phyloP scores from a whole-genome alignment of 495 filamentous ascomycete genomes.

The Zalerion maritima region DNA sequence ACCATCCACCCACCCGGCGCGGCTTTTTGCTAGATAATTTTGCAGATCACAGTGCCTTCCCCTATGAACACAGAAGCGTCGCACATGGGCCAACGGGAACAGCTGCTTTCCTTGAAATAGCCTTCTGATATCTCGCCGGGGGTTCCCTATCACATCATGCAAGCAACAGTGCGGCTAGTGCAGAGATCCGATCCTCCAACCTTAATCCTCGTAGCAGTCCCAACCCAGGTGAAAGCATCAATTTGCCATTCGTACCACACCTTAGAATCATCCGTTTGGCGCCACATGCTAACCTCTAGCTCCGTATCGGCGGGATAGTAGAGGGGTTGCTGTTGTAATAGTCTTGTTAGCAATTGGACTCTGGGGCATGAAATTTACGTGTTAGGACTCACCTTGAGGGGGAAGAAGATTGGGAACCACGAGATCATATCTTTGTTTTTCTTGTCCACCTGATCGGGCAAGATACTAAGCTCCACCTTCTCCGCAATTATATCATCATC shows the following conservation, averaged over 20 bases:
- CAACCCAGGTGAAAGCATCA: constrained; percentile 56
- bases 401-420: constrained; percentile 99
- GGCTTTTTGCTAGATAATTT: too few species aligned
- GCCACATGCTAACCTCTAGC: constrained; percentile 83
- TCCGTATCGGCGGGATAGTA: constrained; percentile 75
- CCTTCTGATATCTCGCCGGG: too few species aligned
- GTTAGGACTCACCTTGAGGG: constrained; percentile 57
- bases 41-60: too few species aligned
- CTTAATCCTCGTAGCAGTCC: constrained; percentile 50
- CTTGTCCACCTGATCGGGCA: constrained; percentile 77
- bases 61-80: too few species aligned
- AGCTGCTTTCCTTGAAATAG: too few species aligned
- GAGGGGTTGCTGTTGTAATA: constrained; percentile 51
- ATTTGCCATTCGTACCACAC: constrained; percentile 99
- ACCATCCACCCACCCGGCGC: too few species aligned
- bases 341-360: constrained; percentile 1
- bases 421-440: constrained; percentile 96
- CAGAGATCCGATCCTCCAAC: constrained; percentile 73
- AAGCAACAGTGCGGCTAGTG: constrained; percentile 79
- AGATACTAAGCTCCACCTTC: constrained; percentile 75
- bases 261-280: constrained; percentile 84
- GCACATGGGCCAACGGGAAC: too few species aligned
- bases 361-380: background rate
- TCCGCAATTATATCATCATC: constrained; percentile 14
- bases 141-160: constrained; percentile 83